These are phyloP conservation scores for Cryptomeria japonica DNA, from an alignment of 75 land plant genomes.

Conservation along the genomic window DNA sequence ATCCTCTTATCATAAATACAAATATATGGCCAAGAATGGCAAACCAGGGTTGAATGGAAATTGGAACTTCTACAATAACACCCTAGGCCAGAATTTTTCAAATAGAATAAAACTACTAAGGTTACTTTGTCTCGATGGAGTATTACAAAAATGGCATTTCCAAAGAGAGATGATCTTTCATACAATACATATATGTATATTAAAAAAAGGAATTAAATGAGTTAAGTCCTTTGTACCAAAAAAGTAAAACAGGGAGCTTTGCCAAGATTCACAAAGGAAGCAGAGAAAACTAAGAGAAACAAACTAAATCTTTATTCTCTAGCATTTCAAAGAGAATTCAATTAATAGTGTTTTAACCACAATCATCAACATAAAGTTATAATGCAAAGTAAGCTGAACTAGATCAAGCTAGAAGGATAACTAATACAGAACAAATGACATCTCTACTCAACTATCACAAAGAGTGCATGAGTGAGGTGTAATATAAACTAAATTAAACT, in stretches of 20 bases:
- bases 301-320: too few species aligned
- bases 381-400: constrained; percentile 4
- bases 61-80: too few species aligned
- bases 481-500: background rate
- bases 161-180: too few species aligned
- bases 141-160: background rate
- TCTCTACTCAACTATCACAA: background rate
- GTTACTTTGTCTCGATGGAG: background rate
- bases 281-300: too few species aligned
- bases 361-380: background rate
- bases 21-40: background rate
- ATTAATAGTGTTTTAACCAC: background rate
- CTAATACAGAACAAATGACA: background rate
- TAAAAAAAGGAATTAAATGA: too few species aligned
- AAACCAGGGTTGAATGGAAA: background rate
- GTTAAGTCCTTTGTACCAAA: too few species aligned
- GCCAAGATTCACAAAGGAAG: too few species aligned
- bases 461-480: background rate
- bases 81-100: too few species aligned
- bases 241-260: too few species aligned
- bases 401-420: constrained; percentile 6
- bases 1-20: background rate
- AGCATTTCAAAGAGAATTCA: too few species aligned
- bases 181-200: too few species aligned
- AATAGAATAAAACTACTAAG: background rate